A percentile compares a stretch with the other conserved stretches of the same genome.
These are phyloP conservation scores for Ceratobasidium sp. DNA, from an alignment of 1,284 basidiomycete genomes.

Conservation along the genomic window DNA sequence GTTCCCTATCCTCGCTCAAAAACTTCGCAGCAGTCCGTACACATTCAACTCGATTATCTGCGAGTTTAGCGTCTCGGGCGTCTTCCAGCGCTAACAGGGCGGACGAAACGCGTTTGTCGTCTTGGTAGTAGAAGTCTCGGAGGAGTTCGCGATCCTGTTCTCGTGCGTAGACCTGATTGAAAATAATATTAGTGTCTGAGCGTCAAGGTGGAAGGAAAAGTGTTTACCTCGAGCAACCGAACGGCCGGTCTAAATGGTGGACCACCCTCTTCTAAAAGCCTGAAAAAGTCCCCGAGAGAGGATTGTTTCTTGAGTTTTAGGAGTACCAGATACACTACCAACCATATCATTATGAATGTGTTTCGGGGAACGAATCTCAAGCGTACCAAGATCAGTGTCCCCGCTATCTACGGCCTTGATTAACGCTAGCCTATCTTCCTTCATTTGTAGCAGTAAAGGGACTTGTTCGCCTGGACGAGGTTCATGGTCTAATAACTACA, in stretches of 20 bases:
- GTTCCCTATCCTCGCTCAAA: constrained; percentile 94
- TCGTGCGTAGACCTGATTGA: constrained; percentile 91
- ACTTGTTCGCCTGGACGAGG: constrained; percentile 92
- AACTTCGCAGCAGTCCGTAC: constrained; percentile 88
- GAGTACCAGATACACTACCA: constrained; percentile 90
- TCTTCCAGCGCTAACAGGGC: constrained; percentile 90
- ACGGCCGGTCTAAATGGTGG: constrained; percentile 77
- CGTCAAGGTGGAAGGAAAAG: too few species aligned
- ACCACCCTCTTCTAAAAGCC: constrained; percentile 91
- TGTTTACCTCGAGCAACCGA: constrained; percentile 36
- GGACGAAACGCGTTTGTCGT: constrained; percentile 94
- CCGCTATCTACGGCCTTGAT: constrained; percentile 94
- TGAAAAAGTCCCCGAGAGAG: constrained; percentile 93
- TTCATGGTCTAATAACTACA: constrained; percentile 92
- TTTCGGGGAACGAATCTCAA: constrained; percentile 45
- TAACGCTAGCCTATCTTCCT: constrained; percentile 91
- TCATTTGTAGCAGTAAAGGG: constrained; percentile 92
- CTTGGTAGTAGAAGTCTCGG: constrained; percentile 98
- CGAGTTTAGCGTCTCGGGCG: constrained; percentile 62
- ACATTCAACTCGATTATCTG: constrained; percentile 43
- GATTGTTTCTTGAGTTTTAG: constrained; percentile 87
- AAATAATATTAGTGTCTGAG: constrained; percentile 63
- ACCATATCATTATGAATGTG: neutral
- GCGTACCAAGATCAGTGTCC: constrained; percentile 91
- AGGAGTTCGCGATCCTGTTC: constrained; percentile 93